Evolutionary conservation across 202 grass and related monocot genomes (phyloP).

Genomic region (Dendrocalamus latiflorus): DNA sequence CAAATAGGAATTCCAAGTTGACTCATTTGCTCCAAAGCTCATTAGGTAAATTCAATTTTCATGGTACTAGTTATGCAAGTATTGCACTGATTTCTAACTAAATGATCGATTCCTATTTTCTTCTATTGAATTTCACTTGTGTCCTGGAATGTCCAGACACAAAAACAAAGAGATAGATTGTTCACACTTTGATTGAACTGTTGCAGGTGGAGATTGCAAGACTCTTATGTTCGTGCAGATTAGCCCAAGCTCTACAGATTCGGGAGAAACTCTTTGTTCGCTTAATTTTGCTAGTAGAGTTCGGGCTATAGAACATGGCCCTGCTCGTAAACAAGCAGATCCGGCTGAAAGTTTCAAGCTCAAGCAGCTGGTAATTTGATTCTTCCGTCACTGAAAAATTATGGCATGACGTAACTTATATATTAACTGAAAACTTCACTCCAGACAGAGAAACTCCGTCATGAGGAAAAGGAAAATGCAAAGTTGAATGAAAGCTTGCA

Average conservation of each 20-base stretch:
- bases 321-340: conserved; percentile 73
- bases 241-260: conserved; percentile 80
- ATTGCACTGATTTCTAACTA: conserved; percentile 5
- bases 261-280: conserved; percentile 78
- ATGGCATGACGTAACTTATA: background rate
- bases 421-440: conserved; percentile 25
- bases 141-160: background rate
- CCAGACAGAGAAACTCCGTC: conserved; percentile 67
- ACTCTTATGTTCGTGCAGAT: conserved; percentile 96
- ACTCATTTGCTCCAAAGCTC: conserved; percentile 96
- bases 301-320: conserved; percentile 77
- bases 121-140: background rate
- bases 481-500: conserved; percentile 59
- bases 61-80: background rate
- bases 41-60: conserved; percentile 51
- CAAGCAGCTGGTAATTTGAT: conserved; percentile 70
- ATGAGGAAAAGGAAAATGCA: conserved; percentile 69
- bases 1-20: conserved; percentile 89
- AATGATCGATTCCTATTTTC: background rate
- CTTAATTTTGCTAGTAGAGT: conserved; percentile 93
- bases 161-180: background rate
- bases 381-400: conserved; percentile 1
- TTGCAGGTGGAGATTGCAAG: conserved; percentile 91
- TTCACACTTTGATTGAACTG: conserved; percentile 12
- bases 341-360: conserved; percentile 76